phyloP scores from a whole-genome alignment of 202 grass and related monocot genomes.

The Schoenoplectus triqueter region DNA sequence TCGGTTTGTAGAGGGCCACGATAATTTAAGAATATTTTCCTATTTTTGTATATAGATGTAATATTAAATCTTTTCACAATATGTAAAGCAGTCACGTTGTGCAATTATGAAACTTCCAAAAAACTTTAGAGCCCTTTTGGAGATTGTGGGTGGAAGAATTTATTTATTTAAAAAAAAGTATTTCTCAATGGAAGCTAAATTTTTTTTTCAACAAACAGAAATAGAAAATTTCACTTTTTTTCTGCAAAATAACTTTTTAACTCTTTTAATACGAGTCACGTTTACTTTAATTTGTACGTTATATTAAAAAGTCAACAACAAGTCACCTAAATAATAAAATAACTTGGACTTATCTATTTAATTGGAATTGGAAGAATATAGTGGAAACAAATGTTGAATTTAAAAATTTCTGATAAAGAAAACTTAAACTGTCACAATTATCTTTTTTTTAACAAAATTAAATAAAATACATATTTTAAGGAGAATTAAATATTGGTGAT shows the following conservation, averaged over 20 bases:
- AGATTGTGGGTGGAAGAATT: not conserved
- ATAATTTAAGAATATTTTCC: not conserved
- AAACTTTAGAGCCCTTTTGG: too few relatives aligned
- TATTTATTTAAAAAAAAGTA: too few relatives aligned
- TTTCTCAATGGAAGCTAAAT: not conserved
- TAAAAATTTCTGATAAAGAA: not conserved
- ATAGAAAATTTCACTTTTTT: not conserved
- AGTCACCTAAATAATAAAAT: not conserved
- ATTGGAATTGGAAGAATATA: not conserved
- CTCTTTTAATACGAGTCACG: not conserved
- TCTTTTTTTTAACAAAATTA: not conserved
- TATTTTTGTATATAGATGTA: not conserved
- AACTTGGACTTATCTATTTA: slow-evolving; percentile 4
- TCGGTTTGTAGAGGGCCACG: not conserved
- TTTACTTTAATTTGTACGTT: not conserved
- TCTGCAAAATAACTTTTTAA: not conserved
- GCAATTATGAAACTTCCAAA: not conserved
- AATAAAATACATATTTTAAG: too few relatives aligned
- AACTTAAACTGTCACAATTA: not conserved
- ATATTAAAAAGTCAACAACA: not conserved
- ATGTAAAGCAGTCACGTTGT: not conserved
- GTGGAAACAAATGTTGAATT: not conserved
- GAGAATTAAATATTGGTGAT: not conserved
- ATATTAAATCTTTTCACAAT: not conserved
- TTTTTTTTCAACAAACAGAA: not conserved